phyloP scores from a whole-genome alignment of 129 eudicot species.

The Centella asiatica region DNA sequence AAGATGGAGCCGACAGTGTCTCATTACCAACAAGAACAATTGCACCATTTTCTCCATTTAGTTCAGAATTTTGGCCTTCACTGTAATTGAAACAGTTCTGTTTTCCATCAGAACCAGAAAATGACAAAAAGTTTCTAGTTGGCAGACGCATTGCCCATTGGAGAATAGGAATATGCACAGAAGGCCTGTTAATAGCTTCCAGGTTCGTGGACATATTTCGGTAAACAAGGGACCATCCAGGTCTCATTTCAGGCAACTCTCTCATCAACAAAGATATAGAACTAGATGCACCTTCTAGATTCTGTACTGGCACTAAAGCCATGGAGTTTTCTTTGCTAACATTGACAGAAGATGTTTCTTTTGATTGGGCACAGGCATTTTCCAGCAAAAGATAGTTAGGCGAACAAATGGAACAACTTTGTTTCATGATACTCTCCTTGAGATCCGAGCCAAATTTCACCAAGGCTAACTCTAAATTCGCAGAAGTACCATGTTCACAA shows the following conservation, averaged over 20 bases:
- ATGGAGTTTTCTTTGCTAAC: conserved; percentile 28
- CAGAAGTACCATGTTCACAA: conserved; percentile 23
- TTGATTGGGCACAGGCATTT: conserved; percentile 19
- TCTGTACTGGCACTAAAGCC: conserved; percentile 71
- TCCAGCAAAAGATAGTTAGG: conserved; percentile 29
- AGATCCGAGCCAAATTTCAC: conserved; percentile 21
- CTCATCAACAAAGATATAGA: conserved; percentile 42
- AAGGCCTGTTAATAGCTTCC: conserved; percentile 22
- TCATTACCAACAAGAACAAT: conserved; percentile 46
- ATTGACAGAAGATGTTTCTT: conserved; percentile 15
- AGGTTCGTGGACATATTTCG: conserved; percentile 41
- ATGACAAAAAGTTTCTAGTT: conserved; percentile 27
- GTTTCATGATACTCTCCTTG: conserved; percentile 12
- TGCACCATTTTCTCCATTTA: conserved; percentile 55
- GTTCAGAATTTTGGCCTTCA: conserved; percentile 21
- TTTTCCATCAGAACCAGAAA: conserved; percentile 29
- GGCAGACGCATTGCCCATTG: conserved; percentile 76
- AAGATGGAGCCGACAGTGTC: conserved; percentile 24
- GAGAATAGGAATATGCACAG: conserved; percentile 52
- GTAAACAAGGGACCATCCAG: conserved; percentile 83
- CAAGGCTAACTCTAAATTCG: conserved; percentile 26
- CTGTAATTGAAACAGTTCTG: conserved; percentile 1
- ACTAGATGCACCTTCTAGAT: conserved; percentile 52
- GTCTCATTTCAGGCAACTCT: conserved; percentile 51
- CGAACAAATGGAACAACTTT: conserved; percentile 61